Evolutionary conservation across 768 basidiomycete species (phyloP), one percentile per base, ranked within the genome.

Genomic region (Atractiella rhizophila): DNA sequence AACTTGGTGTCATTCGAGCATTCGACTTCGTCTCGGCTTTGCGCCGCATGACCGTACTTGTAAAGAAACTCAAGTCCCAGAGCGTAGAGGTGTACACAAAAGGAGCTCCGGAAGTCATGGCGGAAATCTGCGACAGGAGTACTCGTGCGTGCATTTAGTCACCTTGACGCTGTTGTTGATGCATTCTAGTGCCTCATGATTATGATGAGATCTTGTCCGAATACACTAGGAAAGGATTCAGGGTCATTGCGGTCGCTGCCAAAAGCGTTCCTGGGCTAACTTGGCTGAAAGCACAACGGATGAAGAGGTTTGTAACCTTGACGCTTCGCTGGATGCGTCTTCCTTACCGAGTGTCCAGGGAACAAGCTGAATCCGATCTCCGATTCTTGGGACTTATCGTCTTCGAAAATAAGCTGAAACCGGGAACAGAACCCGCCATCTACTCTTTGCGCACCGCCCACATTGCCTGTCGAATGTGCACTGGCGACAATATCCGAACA

Each of bases 81-180:
- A 82, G 78, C 57, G 94, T 98, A 83, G 91, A 98, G 56, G 67
- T 94, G 10, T 96, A 96, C 55, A 85, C 86, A 52, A 98, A 98
- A 56, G 91, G 91, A n/a, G 91, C 91, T 2, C 91, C 91, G 0
- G 91, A 98, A 59, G 82, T 94, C 42, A 96, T 98, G 86, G 58
- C 61, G 6, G 85, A 86, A 30, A 94, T 98, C 42, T 98, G 91
- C 56, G 77, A 85, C 40, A 73, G 66, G 46, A 70, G 76, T 38
- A 79, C 86, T n/a, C 74, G 88, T 96, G 10, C 12, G 21, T 28
- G n/a, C n/a, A n/a, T 4, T 36, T 26, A 10, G 27, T 6, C 29
- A 30, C 12, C 16, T 30, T 30, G 29, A 12, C 12, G 12, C 29
- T 30, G 16, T 16, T 16, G 29, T n/a, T 10, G 18, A 19, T 10